phyloP scores from a whole-genome alignment of 2,329 filamentous ascomycete species.

The Nemania sp. region DNA sequence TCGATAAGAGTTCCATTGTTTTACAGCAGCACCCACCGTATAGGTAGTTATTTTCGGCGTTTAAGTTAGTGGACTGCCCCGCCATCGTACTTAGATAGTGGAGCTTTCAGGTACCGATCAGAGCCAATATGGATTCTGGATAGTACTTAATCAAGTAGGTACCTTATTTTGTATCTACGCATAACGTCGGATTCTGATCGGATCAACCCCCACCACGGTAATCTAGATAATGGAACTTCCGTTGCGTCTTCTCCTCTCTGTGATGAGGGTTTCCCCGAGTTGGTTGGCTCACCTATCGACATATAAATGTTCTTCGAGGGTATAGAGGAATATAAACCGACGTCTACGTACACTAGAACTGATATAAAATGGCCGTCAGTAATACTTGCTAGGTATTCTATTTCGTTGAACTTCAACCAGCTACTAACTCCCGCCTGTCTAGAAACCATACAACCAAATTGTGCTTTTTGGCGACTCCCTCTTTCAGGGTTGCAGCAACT shows the following conservation, averaged over 20 bases:
- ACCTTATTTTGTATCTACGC: neutral
- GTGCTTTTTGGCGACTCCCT: constrained; percentile 93
- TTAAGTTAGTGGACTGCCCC: constrained; percentile 4
- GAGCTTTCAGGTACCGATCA: neutral
- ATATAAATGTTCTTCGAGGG: no score
- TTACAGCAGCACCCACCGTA: no score
- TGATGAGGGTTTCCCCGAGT: no score
- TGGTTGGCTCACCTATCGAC: no score
- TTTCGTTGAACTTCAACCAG: neutral
- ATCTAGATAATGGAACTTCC: no score
- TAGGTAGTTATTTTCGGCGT: neutral
- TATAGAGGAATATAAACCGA: no score
- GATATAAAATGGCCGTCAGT: constrained; percentile 37
- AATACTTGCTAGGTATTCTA: neutral
- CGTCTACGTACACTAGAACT: neutral
- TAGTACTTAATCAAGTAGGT: neutral
- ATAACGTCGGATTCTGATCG: no score
- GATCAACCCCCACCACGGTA: no score
- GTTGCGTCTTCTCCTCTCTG: no score
- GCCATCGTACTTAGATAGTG: constrained; percentile 8
- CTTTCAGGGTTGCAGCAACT: constrained; percentile 74
- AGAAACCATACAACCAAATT: constrained; percentile 75
- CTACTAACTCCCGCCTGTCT: constrained; percentile 18
- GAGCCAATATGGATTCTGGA: no score
- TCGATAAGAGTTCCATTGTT: constrained; percentile 32